phyloP scores from a whole-genome alignment of 441 rosid species.

The Adansonia madagascariensis region DNA sequence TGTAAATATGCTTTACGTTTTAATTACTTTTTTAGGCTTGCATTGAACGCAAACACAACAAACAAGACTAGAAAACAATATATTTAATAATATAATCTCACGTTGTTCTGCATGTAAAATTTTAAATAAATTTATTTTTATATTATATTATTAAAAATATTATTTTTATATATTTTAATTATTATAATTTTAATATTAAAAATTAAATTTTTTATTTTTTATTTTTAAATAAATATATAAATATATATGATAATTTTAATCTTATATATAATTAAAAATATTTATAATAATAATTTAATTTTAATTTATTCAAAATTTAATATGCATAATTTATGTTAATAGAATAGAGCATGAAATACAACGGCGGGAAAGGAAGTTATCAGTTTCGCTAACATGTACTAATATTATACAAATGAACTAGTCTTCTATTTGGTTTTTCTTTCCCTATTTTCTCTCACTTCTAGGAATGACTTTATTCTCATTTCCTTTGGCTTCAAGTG shows the following conservation, averaged over 20 bases:
- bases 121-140: too few relatives aligned
- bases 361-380: constrained; percentile 41
- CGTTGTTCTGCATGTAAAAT: too few relatives aligned
- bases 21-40: background rate
- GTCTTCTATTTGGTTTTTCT: constrained; percentile 28
- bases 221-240: too few relatives aligned
- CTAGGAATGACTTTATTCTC: constrained; percentile 19
- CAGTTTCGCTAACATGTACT: constrained; percentile 26
- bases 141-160: too few relatives aligned
- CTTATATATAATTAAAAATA: too few relatives aligned
- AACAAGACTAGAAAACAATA: background rate
- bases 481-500: constrained; percentile 29
- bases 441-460: constrained; percentile 24
- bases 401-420: constrained; percentile 32
- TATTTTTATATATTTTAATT: too few relatives aligned
- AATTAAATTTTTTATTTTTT: too few relatives aligned
- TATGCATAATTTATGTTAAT: background rate
- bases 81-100: background rate
- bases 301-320: too few relatives aligned
- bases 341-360: background rate
- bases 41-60: constrained; percentile 4
- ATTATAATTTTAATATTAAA: too few relatives aligned
- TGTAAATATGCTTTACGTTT: background rate
- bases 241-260: too few relatives aligned
- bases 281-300: too few relatives aligned